phyloP scores from a whole-genome alignment of 495 filamentous ascomycete species.

The Amorphotheca resinae region DNA sequence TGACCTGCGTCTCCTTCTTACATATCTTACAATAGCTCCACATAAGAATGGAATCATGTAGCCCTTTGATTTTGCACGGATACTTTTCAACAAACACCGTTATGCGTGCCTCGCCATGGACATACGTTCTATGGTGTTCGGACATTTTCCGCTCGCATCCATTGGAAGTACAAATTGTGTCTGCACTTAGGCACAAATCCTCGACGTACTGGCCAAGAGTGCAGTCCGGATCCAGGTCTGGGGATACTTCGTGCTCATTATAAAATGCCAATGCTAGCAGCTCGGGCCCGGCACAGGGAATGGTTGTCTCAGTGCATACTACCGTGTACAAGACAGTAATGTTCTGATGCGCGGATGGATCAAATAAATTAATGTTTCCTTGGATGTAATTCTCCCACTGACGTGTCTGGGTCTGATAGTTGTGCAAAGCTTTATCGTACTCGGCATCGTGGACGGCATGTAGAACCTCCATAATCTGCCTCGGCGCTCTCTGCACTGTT shows the following conservation, averaged over 20 bases:
- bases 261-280: conserved; percentile 83
- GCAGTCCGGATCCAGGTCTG: conserved; percentile 68
- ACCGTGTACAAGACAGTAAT: conserved; percentile 91
- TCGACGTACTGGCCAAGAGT: conserved; percentile 95
- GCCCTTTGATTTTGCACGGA: conserved; percentile 52
- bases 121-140: conserved; percentile 93
- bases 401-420: conserved; percentile 84
- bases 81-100: conserved; percentile 76
- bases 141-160: conserved; percentile 82
- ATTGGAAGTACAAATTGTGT: conserved; percentile 63
- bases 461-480: conserved; percentile 82
- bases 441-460: conserved; percentile 92
- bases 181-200: conserved; percentile 66
- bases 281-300: conserved; percentile 84
- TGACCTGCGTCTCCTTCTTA: conserved; percentile 74
- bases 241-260: conserved; percentile 64
- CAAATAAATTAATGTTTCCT: conserved; percentile 73
- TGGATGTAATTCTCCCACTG: conserved; percentile 92
- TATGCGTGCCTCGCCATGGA: conserved; percentile 89
- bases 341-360: conserved; percentile 88
- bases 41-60: conserved; percentile 81
- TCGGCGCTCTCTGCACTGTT: conserved; percentile 59
- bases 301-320: conserved; percentile 79
- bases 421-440: conserved; percentile 88
- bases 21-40: conserved; percentile 95